Evolutionary conservation across 2,329 filamentous ascomycete genomes (phyloP), one percentile per base, ranked within the genome.

Genomic region (Claviceps sp.): DNA sequence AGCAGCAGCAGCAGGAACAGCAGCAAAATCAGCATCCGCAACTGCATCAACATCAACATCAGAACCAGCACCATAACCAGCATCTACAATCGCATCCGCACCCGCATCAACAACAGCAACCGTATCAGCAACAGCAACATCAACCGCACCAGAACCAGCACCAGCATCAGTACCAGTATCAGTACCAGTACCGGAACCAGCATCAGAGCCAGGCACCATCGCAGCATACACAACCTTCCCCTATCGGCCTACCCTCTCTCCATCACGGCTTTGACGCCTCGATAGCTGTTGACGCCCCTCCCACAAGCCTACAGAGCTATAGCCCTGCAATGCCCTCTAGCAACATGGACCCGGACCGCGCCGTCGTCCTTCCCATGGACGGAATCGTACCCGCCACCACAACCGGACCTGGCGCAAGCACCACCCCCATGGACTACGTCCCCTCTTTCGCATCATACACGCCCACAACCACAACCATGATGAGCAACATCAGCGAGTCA

Each of bases 361-460:
- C 43, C 8, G 40, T 45, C 8, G 51, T 55, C 44, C 20, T 51
- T 4, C 34, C 51, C 6, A 34, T 54, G 45, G 44, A 42, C 8
- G 30, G 9, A 34, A 34, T 34, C 9, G 30, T 34, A 18, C 7
- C 37, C 14, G 5, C 16, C 16, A 42, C 40, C 5, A 50, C 53
- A 20, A 47, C 52, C 20, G 36, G 47, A 26, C 9, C 36, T 14
- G 20, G 20, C 20, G 7, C 20, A 16, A 41, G 37, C 20, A 22
- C 47, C n/a, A 22, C 36, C 30, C 9, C 30, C 16, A 41, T 37
- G 34, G 26, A 47, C 4, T 57, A 56, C 14, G 47, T 40, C 18
- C 65, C 66, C 44, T 34, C 41, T 2, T 75, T 73, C 55, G 69
- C 62, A 57, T 76, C 62, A 57, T 76, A 64, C 46, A 64, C 59